These are phyloP conservation scores for Simplicillium aogashimaense DNA, from an alignment of 2,329 filamentous ascomycete species.

Conservation along the genomic window DNA sequence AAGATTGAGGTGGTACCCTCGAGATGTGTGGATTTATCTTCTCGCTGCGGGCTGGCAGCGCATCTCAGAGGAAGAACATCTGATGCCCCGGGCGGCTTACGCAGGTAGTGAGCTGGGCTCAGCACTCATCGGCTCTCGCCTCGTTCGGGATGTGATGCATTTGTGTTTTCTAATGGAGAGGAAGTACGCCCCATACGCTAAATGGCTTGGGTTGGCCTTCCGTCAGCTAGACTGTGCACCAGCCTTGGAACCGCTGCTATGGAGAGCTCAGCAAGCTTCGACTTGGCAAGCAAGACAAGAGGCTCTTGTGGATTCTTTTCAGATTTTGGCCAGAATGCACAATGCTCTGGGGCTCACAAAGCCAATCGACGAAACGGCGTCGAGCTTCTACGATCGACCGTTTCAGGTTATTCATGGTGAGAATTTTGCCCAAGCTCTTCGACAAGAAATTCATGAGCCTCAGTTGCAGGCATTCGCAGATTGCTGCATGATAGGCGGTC, in stretches of 20 bases:
- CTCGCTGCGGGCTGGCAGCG: constrained; percentile 3
- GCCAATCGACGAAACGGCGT: neutral
- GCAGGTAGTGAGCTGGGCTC: constrained; percentile 5
- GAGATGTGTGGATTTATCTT: constrained; percentile 1
- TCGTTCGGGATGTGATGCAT: constrained; percentile 2
- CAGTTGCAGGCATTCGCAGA: neutral
- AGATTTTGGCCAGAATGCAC: constrained; percentile 3
- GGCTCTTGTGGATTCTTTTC: neutral
- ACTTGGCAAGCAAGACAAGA: constrained; percentile 2
- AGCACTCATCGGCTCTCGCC: neutral
- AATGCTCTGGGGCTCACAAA: neutral
- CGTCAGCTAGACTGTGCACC: neutral
- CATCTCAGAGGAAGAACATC: constrained; percentile 3
- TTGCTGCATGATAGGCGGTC: constrained; percentile 1
- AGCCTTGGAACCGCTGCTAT: constrained; percentile 1
- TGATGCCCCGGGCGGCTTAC: constrained; percentile 2
- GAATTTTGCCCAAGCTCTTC: constrained; percentile 1
- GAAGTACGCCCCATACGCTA: constrained; percentile 3
- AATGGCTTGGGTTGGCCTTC: constrained; percentile 4
- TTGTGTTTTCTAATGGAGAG: constrained; percentile 4
- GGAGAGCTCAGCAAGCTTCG: neutral
- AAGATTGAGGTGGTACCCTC: constrained; percentile 1
- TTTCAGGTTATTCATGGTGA: constrained; percentile 3
- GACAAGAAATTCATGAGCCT: neutral
- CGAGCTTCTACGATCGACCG: constrained; percentile 1